These are phyloP conservation scores for Bryoerythrophyllum caledonicum DNA, from an alignment of 225 moss, liverwort and hornwort genomes.

Conservation along the genomic window DNA sequence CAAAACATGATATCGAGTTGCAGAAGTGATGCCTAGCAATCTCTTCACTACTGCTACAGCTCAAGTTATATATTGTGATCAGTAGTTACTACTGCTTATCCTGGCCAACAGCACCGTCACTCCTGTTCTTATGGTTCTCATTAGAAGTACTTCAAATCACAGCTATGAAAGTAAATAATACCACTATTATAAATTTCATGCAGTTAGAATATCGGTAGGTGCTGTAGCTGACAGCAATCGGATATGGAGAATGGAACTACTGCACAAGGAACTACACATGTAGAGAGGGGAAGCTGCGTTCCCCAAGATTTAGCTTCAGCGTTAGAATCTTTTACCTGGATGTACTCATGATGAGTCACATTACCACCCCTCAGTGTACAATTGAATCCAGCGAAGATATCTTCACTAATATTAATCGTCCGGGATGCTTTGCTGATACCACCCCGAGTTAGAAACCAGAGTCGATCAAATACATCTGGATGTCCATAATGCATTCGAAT, in stretches of 20 bases:
- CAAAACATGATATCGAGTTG: not conserved
- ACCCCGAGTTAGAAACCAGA: constrained; percentile 83
- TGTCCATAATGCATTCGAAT: constrained; percentile 99
- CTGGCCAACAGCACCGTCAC: constrained; percentile 3
- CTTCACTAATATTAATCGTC: constrained; percentile 96
- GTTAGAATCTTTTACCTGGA: constrained; percentile 50
- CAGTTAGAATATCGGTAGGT: not conserved
- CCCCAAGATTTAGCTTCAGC: constrained; percentile 10
- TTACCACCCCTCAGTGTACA: constrained; percentile 85
- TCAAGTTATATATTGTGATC: not conserved
- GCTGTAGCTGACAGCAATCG: not conserved
- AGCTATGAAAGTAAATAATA: not conserved
- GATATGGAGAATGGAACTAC: not conserved
- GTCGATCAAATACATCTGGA: constrained; percentile 93
- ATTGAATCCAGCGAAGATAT: constrained; percentile 97
- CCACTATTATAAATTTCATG: not conserved
- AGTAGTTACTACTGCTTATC: not conserved
- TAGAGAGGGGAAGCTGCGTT: not conserved
- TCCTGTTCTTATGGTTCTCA: not conserved
- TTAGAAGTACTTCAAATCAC: not conserved
- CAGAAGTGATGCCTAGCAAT: not conserved
- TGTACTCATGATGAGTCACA: constrained; percentile 95
- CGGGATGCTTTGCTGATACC: constrained; percentile 96
- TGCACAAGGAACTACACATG: not conserved
- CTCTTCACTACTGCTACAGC: not conserved